These are phyloP conservation scores for Henckelia pumila DNA, from an alignment of 257 asterid genomes.

Conservation along the genomic window DNA sequence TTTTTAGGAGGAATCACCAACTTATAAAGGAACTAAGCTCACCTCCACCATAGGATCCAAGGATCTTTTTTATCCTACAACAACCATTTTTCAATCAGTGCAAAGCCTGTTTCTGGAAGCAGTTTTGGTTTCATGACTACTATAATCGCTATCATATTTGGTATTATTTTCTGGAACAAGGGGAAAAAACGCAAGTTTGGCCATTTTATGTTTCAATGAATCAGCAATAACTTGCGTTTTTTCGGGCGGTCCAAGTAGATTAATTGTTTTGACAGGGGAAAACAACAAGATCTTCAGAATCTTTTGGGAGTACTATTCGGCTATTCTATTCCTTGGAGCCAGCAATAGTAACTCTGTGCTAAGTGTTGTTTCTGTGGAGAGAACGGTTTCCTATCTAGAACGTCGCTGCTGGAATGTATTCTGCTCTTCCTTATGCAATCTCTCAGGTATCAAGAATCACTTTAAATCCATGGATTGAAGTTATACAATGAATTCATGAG, in stretches of 20 bases:
- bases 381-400: slow-evolving; percentile 41
- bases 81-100: slow-evolving; percentile 45
- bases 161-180: slow-evolving; percentile 46
- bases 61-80: slow-evolving; percentile 41
- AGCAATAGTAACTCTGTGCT: slow-evolving; percentile 29
- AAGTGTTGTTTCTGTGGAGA: slow-evolving; percentile 33
- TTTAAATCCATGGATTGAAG: too few species aligned
- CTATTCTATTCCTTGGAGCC: slow-evolving; percentile 38
- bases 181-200: slow-evolving; percentile 34
- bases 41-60: slow-evolving; percentile 43
- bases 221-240: not conserved
- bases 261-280: slow-evolving; percentile 23
- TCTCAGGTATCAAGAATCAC: slow-evolving; percentile 34
- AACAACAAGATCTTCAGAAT: slow-evolving; percentile 40
- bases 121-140: slow-evolving; percentile 38
- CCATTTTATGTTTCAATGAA: not conserved
- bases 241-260: too few species aligned
- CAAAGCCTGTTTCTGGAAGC: slow-evolving; percentile 62
- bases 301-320: slow-evolving; percentile 40
- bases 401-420: slow-evolving; percentile 46
- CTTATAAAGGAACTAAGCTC: slow-evolving; percentile 44
- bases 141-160: slow-evolving; percentile 40
- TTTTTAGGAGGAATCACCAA: slow-evolving; percentile 42
- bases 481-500: too few species aligned
- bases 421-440: slow-evolving; percentile 38